phyloP scores from a whole-genome alignment of 2,329 filamentous ascomycete genomes.

The Sporothrix variecibatus region DNA sequence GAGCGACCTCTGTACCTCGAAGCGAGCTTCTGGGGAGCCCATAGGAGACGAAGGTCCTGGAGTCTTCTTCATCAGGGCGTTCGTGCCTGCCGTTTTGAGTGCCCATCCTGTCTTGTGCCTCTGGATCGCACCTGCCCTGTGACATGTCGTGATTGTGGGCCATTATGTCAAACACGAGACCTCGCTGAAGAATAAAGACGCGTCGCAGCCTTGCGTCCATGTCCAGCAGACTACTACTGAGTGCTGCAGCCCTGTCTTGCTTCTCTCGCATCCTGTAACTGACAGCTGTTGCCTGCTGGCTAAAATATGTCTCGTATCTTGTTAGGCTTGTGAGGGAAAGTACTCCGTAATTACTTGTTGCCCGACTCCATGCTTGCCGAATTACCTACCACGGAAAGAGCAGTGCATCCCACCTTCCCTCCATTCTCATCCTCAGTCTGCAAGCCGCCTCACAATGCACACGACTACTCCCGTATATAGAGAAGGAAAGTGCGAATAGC shows the following conservation, averaged over 20 bases:
- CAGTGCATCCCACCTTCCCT: neutral
- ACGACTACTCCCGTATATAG: no score
- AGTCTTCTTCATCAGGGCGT: neutral
- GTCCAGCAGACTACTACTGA: neutral
- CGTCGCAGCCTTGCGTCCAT: slow-evolving; percentile 1
- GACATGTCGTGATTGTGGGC: neutral
- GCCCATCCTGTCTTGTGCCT: neutral
- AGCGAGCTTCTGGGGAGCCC: neutral
- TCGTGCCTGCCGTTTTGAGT: neutral
- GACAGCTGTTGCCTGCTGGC: neutral
- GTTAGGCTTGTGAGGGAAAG: neutral
- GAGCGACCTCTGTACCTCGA: neutral
- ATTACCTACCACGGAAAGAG: neutral
- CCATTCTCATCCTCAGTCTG: neutral
- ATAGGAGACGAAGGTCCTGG: neutral
- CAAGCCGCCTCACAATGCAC: neutral
- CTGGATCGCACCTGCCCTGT: slow-evolving; percentile 10
- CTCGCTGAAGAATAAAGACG: neutral
- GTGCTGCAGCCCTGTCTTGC: neutral
- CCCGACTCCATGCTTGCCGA: neutral
- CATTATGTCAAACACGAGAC: neutral
- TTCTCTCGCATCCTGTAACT: neutral
- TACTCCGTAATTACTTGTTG: neutral
- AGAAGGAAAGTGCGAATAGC: neutral
- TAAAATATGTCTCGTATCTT: neutral